These are phyloP conservation scores for Bacidia rubella DNA, from an alignment of 495 filamentous ascomycete species.

Conservation along the genomic window DNA sequence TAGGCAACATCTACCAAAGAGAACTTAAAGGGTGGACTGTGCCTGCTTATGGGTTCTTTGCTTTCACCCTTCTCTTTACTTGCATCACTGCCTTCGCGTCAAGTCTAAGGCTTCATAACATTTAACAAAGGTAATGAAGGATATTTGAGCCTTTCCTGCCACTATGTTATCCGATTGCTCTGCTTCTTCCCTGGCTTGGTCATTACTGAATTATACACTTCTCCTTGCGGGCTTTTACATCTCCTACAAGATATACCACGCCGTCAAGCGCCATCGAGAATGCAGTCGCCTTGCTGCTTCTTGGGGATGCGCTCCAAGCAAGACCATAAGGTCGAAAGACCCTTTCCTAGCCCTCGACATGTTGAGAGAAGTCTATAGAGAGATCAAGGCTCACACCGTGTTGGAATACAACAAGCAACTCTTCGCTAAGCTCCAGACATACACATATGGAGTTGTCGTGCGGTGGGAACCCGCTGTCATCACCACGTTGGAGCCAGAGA, in stretches of 20 bases:
- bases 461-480: slow-evolving; percentile 25
- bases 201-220: not conserved
- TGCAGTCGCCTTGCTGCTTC: slow-evolving; percentile 10
- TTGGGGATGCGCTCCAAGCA: slow-evolving; percentile 12
- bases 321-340: slow-evolving; percentile 1
- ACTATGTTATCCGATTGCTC: not conserved
- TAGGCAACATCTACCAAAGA: no score
- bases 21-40: no score
- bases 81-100: no score
- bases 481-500: slow-evolving; percentile 46
- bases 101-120: no score
- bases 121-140: no score
- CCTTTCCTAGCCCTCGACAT: slow-evolving; percentile 17
- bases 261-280: not conserved
- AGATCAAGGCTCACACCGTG: slow-evolving; percentile 21
- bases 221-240: not conserved
- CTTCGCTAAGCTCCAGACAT: slow-evolving; percentile 17
- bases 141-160: not conserved
- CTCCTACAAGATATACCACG: not conserved
- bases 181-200: not conserved
- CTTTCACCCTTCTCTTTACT: no score
- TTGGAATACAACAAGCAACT: slow-evolving; percentile 20
- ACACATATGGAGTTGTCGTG: slow-evolving; percentile 15
- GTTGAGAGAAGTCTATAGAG: slow-evolving; percentile 20
- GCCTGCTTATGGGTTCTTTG: no score